Percentiles rank a stretch among this genome's conserved stretches.
Conservation (phyloP, 768 basidiomycete species). For the Jaapia argillacea region DNA sequence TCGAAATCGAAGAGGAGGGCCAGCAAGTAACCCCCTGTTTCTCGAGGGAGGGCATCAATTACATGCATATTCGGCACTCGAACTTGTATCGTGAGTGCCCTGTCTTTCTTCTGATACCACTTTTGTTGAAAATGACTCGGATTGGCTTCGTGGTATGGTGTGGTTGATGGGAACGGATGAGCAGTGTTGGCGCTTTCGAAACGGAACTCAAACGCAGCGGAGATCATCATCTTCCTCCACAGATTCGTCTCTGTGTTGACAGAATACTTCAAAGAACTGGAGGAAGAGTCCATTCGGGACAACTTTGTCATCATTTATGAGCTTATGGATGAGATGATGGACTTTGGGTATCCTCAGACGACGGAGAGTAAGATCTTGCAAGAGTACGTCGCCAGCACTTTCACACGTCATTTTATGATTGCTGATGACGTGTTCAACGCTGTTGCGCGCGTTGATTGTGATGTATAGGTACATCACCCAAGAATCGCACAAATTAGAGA, state of each 20-base stretch:
- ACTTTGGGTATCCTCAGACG: slow-evolving; percentile 98
- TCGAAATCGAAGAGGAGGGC: slow-evolving; percentile 96
- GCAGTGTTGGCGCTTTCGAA: slow-evolving; percentile 92
- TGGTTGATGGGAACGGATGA: no score
- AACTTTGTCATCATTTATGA: slow-evolving; percentile 99
- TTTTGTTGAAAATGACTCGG: background rate
- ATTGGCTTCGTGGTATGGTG: background rate
- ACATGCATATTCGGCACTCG: slow-evolving; percentile 97
- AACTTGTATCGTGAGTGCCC: slow-evolving; percentile 80
- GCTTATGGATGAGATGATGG: slow-evolving; percentile 99
- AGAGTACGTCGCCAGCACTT: slow-evolving; percentile 39
- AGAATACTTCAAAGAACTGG: slow-evolving; percentile 99
- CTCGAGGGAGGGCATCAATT: slow-evolving; percentile 91
- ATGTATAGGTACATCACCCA: slow-evolving; percentile 85
- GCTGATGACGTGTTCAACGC: background rate
- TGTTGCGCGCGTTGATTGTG: background rate
- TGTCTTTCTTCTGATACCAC: background rate
- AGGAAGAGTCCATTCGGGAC: slow-evolving; percentile 97
- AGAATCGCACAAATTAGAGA: slow-evolving; percentile 94
- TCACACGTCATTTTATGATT: background rate
- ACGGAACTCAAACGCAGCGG: slow-evolving; percentile 91
- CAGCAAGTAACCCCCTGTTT: slow-evolving; percentile 96
- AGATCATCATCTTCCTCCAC: slow-evolving; percentile 94
- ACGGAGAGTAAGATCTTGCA: slow-evolving; percentile 99
- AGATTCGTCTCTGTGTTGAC: slow-evolving; percentile 85